phyloP scores from a whole-genome alignment of 768 basidiomycete genomes.

The Amanita pseudoporphyria region DNA sequence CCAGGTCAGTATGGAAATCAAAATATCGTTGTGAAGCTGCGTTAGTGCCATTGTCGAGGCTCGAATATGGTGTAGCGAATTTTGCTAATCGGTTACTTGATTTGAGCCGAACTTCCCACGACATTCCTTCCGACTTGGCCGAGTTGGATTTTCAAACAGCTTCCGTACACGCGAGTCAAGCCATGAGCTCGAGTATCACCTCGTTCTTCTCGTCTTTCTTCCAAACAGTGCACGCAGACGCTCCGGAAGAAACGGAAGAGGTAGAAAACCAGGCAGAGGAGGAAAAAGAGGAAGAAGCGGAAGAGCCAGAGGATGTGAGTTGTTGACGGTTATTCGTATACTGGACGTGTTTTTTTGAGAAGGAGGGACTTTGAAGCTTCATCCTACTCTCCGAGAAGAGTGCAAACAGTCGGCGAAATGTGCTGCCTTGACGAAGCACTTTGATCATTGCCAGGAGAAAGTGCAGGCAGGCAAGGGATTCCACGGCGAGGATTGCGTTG shows the following conservation, averaged over 20 bases:
- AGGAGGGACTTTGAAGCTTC: conserved; percentile 32
- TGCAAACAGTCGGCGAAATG: conserved; percentile 63
- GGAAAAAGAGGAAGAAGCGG: conserved; percentile 34
- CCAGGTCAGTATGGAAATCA: conserved; percentile 23
- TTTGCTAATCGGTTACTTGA: neutral
- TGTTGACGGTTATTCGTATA: neutral
- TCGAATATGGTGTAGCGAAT: too few relatives aligned
- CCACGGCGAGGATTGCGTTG: conserved; percentile 88
- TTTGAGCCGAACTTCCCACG: neutral
- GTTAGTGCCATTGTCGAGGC: neutral
- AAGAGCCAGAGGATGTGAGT: conserved; percentile 81
- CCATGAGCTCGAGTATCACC: conserved; percentile 29
- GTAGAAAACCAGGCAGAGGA: conserved; percentile 46
- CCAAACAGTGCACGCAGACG: conserved; percentile 33
- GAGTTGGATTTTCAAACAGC: conserved; percentile 1
- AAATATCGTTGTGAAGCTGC: conserved; percentile 19
- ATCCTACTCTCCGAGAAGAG: conserved; percentile 67
- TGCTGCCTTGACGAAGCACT: conserved; percentile 64
- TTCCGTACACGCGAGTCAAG: conserved; percentile 9
- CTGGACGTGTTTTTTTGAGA: neutral
- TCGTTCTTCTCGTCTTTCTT: conserved; percentile 39
- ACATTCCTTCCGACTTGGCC: neutral
- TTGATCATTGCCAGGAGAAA: conserved; percentile 87
- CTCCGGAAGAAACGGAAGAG: conserved; percentile 35
- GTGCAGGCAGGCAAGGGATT: conserved; percentile 73